These are phyloP conservation scores for Neurospora sp. DNA, from an alignment of 495 filamentous ascomycete genomes.

Conservation along the genomic window DNA sequence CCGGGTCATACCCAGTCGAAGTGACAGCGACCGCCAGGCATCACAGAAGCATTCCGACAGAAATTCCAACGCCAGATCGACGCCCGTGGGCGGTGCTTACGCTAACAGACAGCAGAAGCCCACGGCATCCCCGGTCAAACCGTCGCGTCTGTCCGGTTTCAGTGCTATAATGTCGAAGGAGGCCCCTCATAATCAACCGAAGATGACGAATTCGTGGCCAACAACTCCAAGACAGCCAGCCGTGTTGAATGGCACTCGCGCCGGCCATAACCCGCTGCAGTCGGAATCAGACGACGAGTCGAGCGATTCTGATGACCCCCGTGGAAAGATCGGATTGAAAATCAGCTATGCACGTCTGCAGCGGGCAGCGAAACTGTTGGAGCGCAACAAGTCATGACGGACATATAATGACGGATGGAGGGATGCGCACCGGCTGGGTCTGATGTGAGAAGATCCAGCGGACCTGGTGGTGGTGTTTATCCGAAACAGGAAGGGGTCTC, in stretches of 20 bases:
- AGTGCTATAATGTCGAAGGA: not conserved
- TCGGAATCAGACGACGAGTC: not conserved
- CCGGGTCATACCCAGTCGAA: slow-evolving; percentile 10
- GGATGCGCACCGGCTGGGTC: not conserved
- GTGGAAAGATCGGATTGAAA: not conserved
- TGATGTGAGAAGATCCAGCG: not conserved
- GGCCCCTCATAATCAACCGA: not conserved
- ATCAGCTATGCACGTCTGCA: slow-evolving; percentile 12
- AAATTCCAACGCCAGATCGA: not conserved
- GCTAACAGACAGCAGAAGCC: slow-evolving; percentile 2
- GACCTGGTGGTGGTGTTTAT: not conserved
- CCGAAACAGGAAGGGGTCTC: not conserved
- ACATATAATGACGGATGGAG: not conserved
- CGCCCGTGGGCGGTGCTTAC: slow-evolving; percentile 2
- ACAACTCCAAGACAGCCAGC: not conserved
- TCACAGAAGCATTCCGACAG: slow-evolving; percentile 2
- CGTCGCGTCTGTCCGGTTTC: not conserved
- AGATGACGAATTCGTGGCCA: not conserved
- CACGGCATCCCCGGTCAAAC: not conserved
- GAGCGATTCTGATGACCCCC: slow-evolving; percentile 9
- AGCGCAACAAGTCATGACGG: slow-evolving; percentile 2
- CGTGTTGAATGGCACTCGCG: not conserved
- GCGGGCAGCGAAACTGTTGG: slow-evolving; percentile 15
- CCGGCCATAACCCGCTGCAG: not conserved
- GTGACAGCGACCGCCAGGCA: not conserved